A percentile compares a stretch with the other conserved stretches of the same genome.
Evolutionary conservation across 768 basidiomycete genomes (phyloP).

Genomic region (Leccinellum luteum): DNA sequence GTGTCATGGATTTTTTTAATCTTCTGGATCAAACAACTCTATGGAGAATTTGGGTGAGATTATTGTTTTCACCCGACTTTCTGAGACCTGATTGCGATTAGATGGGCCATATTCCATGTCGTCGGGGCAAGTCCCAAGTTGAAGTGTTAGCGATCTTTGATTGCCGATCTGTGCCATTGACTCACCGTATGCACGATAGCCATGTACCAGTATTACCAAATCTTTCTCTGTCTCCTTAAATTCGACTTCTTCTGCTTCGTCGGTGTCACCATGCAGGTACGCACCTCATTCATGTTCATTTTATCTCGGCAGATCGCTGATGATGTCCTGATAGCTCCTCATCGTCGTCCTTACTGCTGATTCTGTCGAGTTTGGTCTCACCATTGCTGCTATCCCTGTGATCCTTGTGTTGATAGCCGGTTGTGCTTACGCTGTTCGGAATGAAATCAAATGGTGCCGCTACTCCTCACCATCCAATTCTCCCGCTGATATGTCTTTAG

Average conservation of each 20-base stretch:
- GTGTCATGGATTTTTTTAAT: conserved; percentile 64
- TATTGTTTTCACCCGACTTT: not conserved
- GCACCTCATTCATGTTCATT: not conserved
- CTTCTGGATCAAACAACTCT: conserved; percentile 69
- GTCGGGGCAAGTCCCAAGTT: conserved; percentile 84
- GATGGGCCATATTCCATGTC: conserved; percentile 90
- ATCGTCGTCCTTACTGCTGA: conserved; percentile 66
- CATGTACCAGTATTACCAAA: conserved; percentile 88
- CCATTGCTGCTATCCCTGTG: conserved; percentile 80
- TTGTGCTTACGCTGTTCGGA: conserved; percentile 69
- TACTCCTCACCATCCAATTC: not conserved
- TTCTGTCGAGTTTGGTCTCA: conserved; percentile 78
- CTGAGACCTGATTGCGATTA: conserved; percentile 28
- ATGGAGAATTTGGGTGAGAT: conserved; percentile 77
- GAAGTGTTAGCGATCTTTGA: conserved; percentile 56
- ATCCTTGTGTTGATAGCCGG: conserved; percentile 64
- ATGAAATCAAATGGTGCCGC: conserved; percentile 75
- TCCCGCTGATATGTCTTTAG: conserved; percentile 23
- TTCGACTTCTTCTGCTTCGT: conserved; percentile 89
- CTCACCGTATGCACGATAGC: conserved; percentile 39
- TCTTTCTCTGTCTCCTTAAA: conserved; percentile 84
- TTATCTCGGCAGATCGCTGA: not conserved
- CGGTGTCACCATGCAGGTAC: conserved; percentile 86
- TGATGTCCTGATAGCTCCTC: conserved; percentile 51
- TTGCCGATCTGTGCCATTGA: not conserved